phyloP scores from a whole-genome alignment of 1,284 basidiomycete species.

The Malassezia caprae region DNA sequence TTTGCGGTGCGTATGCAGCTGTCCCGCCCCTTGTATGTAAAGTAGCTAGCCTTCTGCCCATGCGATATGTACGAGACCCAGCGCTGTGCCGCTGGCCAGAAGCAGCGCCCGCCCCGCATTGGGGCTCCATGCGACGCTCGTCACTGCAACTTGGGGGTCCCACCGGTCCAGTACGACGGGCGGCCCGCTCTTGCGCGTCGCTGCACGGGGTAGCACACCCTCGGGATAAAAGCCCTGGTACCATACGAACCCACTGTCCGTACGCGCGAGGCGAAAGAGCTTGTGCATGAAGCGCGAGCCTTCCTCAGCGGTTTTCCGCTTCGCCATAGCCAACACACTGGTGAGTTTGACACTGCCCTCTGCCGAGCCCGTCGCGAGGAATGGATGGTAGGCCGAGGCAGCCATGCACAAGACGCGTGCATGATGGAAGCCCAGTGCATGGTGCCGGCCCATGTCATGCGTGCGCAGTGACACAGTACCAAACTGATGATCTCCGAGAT shows the following conservation, averaged over 20 bases:
- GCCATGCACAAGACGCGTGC: conserved; percentile 7
- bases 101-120: not conserved
- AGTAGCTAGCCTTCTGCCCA: conserved; percentile 4
- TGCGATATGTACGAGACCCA: conserved; percentile 13
- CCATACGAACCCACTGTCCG: not conserved
- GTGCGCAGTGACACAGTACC: conserved; percentile 10
- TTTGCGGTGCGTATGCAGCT: conserved; percentile 7
- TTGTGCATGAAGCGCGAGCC: conserved; percentile 14
- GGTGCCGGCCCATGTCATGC: conserved; percentile 13
- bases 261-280: conserved; percentile 8
- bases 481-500: conserved; percentile 15
- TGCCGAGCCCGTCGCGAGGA: conserved; percentile 11
- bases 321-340: conserved; percentile 5
- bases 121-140: conserved; percentile 7
- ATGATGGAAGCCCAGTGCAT: conserved; percentile 15
- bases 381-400: conserved; percentile 12
- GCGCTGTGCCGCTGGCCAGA: conserved; percentile 10
- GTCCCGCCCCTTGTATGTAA: not conserved
- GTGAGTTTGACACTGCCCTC: conserved; percentile 15
- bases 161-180: not conserved
- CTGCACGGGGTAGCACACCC: conserved; percentile 2
- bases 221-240: conserved; percentile 10
- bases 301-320: conserved; percentile 10
- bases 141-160: conserved; percentile 8
- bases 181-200: not conserved